Evolutionary conservation across 306 rosid species (phyloP).

Genomic region (Echinosophora koreensis): DNA sequence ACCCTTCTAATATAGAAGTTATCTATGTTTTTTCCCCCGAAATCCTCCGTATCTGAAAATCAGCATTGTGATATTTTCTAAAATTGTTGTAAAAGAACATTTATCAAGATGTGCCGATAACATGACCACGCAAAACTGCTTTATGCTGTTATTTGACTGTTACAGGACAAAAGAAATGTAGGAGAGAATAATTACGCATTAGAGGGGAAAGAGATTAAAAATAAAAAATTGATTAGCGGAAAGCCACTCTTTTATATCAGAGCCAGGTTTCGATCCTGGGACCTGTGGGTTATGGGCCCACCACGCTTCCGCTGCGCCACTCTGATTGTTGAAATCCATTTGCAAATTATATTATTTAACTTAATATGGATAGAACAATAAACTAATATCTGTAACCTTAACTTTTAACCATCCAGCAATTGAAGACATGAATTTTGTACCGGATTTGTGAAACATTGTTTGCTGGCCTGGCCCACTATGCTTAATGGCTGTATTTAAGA

Average conservation of each 20-base stretch:
- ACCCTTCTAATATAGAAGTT: not conserved
- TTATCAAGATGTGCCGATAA: not conserved
- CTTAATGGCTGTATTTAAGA: too few species aligned
- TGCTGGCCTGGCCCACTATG: too few species aligned
- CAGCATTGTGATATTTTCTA: too few species aligned
- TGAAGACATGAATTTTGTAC: too few species aligned
- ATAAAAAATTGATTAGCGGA: not conserved
- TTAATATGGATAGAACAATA: too few species aligned
- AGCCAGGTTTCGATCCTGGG: constrained; percentile 85
- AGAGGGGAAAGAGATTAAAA: not conserved
- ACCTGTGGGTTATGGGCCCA: constrained; percentile 86
- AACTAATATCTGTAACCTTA: too few species aligned
- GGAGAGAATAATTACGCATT: constrained; percentile 6
- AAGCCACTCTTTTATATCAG: constrained; percentile 55
- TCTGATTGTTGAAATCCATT: constrained; percentile 45
- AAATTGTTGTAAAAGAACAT: too few species aligned
- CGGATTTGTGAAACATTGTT: too few species aligned
- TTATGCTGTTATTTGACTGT: not conserved
- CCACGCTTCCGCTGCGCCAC: constrained; percentile 90
- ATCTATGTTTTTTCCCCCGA: too few species aligned
- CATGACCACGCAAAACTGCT: not conserved
- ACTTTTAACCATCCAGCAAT: too few species aligned
- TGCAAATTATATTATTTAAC: too few species aligned
- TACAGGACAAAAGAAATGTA: not conserved
- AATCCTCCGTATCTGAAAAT: too few species aligned